A percentile compares a stretch with the other conserved stretches of the same genome.
phyloP scores from a whole-genome alignment of 129 eudicot species.

The Scalesia atractyloides region DNA sequence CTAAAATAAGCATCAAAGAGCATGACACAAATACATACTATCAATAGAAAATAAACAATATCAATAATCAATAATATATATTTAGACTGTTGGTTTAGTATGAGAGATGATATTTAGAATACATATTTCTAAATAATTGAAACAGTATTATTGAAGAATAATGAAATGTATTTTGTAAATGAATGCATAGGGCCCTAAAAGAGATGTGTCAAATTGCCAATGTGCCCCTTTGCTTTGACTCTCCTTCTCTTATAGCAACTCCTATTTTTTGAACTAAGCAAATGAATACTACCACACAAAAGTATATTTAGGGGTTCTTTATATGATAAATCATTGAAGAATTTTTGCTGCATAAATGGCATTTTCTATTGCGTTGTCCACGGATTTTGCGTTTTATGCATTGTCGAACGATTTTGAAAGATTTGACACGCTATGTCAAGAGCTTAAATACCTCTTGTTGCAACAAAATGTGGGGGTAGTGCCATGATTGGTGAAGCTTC shows the following conservation, averaged over 20 bases:
- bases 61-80: neutral
- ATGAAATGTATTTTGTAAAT: conserved; percentile 19
- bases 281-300: neutral
- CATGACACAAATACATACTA: too few relatives aligned
- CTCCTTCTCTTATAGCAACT: conserved; percentile 10
- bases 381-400: too few relatives aligned
- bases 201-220: conserved; percentile 13
- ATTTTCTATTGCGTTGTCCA: too few relatives aligned
- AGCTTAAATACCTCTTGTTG: too few relatives aligned
- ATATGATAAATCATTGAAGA: too few relatives aligned
- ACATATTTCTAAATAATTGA: neutral
- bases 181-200: conserved; percentile 22
- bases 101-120: neutral
- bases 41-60: too few relatives aligned
- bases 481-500: too few relatives aligned
- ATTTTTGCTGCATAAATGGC: too few relatives aligned
- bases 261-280: neutral
- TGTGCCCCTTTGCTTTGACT: conserved; percentile 18
- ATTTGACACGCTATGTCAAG: too few relatives aligned
- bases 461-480: too few relatives aligned
- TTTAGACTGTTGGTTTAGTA: neutral
- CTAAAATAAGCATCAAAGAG: too few relatives aligned
- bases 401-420: too few relatives aligned
- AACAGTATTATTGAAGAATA: conserved; percentile 19
- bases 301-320: neutral